Evolutionary conservation across 345 rosid genomes (phyloP).

Genomic region (Corymbia maculata): DNA sequence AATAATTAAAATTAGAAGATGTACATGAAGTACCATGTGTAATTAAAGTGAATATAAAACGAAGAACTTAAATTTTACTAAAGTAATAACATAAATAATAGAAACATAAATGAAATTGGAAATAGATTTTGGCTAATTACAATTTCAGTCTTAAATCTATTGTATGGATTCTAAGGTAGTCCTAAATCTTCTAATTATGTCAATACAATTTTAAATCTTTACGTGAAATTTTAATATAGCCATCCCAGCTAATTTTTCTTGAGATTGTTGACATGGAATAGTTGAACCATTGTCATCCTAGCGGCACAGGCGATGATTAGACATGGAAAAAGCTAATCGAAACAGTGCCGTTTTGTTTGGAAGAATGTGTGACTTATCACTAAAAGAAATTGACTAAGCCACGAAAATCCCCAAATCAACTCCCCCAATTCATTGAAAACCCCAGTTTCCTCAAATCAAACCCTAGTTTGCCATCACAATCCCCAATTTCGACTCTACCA

Average conservation of each 20-base stretch:
- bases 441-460: not conserved
- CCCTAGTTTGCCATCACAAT: not conserved
- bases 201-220: too few relatives aligned
- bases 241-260: too few relatives aligned
- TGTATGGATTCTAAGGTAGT: too few relatives aligned
- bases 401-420: not conserved
- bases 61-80: too few relatives aligned
- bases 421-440: not conserved
- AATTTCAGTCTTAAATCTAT: not conserved
- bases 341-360: not conserved
- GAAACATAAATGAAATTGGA: not conserved
- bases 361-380: not conserved
- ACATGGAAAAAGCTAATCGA: not conserved
- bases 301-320: accelerated
- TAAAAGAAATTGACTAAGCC: too few relatives aligned
- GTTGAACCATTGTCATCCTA: not conserved
- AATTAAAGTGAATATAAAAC: too few relatives aligned
- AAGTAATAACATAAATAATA: not conserved
- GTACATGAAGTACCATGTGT: too few relatives aligned
- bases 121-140: too few relatives aligned
- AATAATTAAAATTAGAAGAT: too few relatives aligned
- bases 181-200: not conserved
- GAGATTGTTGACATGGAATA: too few relatives aligned
- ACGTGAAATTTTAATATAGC: too few relatives aligned
- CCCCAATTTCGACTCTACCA: too few relatives aligned